Percentiles rank a stretch among this genome's conserved stretches.
Conservation (phyloP, 2,329 filamentous ascomycete species). For the Chaetothyriales sp. region DNA sequence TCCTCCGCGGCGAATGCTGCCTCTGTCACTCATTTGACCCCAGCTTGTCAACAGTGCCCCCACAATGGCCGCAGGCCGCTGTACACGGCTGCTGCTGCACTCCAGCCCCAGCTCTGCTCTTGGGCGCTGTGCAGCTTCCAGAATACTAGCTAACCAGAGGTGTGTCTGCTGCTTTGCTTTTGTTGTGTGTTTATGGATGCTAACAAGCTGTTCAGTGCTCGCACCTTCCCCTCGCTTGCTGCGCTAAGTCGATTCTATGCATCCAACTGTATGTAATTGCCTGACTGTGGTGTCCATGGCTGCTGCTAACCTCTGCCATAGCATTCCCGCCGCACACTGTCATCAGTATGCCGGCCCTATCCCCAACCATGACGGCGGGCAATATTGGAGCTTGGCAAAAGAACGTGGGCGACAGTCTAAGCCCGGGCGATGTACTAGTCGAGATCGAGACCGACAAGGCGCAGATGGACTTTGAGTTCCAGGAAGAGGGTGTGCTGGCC, state of each 20-base stretch:
- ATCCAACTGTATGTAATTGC: conserved; percentile 44
- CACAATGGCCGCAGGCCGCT: conserved; percentile 41
- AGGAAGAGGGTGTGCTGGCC: conserved; percentile 90
- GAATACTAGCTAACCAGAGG: conserved; percentile 29
- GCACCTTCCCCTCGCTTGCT: conserved; percentile 35
- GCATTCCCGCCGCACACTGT: conserved; percentile 90
- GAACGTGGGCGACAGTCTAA: conserved; percentile 75
- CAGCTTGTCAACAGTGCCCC: conserved; percentile 4
- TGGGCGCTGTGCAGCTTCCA: conserved; percentile 28
- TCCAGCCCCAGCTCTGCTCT: conserved; percentile 25
- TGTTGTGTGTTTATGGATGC: background rate
- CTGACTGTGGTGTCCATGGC: conserved; percentile 10
- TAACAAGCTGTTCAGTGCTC: conserved; percentile 4
- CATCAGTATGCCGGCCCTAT: conserved; percentile 95
- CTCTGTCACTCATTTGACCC: background rate
- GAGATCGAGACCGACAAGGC: conserved; percentile 99
- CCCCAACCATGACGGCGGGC: conserved; percentile 90
- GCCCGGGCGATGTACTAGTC: conserved; percentile 85
- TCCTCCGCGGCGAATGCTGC: background rate
- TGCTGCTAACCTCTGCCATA: conserved; percentile 23
- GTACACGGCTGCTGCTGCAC: conserved; percentile 29
- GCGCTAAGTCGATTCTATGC: conserved; percentile 53
- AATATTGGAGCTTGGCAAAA: conserved; percentile 98
- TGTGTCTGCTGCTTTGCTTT: conserved; percentile 16
- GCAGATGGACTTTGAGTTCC: conserved; percentile 99